Conservation (phyloP, 768 basidiomycete species). For the Tulasnella sp. region DNA sequence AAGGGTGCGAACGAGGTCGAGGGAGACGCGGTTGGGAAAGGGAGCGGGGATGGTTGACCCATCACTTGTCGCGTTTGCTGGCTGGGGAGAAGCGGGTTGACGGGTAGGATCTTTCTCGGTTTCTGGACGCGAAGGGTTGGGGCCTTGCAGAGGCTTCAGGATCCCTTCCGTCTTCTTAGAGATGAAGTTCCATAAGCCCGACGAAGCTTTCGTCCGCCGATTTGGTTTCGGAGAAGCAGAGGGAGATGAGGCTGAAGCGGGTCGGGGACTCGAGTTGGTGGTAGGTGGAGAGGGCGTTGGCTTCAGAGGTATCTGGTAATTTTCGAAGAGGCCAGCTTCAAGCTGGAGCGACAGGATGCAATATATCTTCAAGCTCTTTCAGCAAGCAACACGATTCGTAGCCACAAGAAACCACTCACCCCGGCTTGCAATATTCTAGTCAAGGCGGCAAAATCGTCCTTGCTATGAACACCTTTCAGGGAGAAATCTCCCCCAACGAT, state of each 20-base stretch:
- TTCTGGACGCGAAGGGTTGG: neutral
- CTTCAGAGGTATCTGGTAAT: conserved; percentile 12
- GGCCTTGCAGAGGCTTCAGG: conserved; percentile 25
- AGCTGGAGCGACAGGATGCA: conserved; percentile 43
- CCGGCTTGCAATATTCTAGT: conserved; percentile 48
- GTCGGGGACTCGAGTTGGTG: conserved; percentile 31
- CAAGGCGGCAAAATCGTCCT: conserved; percentile 44
- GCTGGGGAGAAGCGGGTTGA: neutral
- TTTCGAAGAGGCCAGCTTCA: conserved; percentile 14
- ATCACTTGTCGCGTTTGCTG: neutral
- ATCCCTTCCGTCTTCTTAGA: conserved; percentile 40
- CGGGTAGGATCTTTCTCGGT: conserved; percentile 28
- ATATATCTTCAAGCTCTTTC: conserved; percentile 47
- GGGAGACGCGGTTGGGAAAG: conserved; percentile 11
- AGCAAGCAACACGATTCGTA: conserved; percentile 58
- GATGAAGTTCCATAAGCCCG: conserved; percentile 40
- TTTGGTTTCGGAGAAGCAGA: neutral
- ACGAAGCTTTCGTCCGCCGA: conserved; percentile 26
- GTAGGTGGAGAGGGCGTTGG: conserved; percentile 1
- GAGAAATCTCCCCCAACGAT: conserved; percentile 62
- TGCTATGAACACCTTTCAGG: conserved; percentile 47
- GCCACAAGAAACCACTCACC: conserved; percentile 46
- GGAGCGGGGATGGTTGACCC: neutral
- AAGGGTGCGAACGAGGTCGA: conserved; percentile 17
- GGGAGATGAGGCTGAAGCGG: neutral